Evolutionary conservation across 805 yeast genomes (phyloP).

Genomic region (Wickerhamiella lipophila): DNA sequence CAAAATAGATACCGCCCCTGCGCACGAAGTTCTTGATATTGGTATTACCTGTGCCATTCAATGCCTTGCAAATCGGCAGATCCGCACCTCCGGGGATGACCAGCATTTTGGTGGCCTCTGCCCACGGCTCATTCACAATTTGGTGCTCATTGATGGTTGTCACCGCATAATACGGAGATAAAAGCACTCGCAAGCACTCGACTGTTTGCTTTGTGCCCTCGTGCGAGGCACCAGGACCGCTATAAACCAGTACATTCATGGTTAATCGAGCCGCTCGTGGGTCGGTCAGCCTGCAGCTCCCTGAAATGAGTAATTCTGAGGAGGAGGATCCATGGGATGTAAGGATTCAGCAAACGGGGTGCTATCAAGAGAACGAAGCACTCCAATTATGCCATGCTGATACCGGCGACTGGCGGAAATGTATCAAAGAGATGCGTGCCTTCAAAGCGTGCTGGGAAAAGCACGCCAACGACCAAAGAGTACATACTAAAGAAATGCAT

Average conservation of each 20-base stretch:
- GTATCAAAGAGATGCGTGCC: conserved; percentile 48
- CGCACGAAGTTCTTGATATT: conserved; percentile 51
- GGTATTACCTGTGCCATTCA: conserved; percentile 58
- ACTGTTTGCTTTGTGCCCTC: conserved; percentile 77
- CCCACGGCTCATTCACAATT: conserved; percentile 78
- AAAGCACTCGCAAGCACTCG: conserved; percentile 56
- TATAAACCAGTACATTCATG: conserved; percentile 67
- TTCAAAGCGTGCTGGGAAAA: conserved; percentile 53
- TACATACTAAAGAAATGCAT: conserved; percentile 13
- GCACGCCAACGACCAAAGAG: conserved; percentile 42
- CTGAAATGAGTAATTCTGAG: conserved; percentile 28
- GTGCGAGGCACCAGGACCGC: conserved; percentile 73
- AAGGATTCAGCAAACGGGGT: conserved; percentile 63
- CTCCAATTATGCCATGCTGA: conserved; percentile 71
- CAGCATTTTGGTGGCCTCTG: conserved; percentile 56
- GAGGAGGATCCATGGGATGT: conserved; percentile 39
- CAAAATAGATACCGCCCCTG: conserved; percentile 71
- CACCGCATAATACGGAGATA: conserved; percentile 86
- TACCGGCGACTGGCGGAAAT: conserved; percentile 68
- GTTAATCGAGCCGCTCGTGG: no score
- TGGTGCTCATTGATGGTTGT: conserved; percentile 51
- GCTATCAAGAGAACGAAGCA: conserved; percentile 57
- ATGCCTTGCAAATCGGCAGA: conserved; percentile 60
- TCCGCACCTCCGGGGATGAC: conserved; percentile 98
- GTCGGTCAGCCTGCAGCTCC: no score